phyloP scores from a whole-genome alignment of 805 yeast species.

The Metschnikowia borealis region DNA sequence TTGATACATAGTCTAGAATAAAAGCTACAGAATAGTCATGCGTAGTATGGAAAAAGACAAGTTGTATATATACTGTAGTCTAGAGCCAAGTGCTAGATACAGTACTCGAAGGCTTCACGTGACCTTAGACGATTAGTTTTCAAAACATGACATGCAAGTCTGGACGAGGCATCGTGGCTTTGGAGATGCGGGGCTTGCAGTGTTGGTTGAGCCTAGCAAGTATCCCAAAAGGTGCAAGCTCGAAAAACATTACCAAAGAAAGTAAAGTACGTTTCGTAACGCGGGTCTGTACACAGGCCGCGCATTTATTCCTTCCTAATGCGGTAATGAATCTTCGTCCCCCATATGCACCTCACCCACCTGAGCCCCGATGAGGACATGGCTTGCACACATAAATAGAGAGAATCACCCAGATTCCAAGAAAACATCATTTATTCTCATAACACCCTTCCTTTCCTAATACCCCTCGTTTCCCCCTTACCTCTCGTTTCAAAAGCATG shows the following conservation, averaged over 20 bases:
- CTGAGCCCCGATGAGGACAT: not conserved
- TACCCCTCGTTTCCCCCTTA: not conserved
- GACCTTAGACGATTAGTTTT: no score
- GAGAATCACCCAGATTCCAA: not conserved
- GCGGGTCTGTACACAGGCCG: not conserved
- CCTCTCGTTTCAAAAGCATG: not conserved
- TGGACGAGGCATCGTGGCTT: not conserved
- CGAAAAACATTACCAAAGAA: not conserved
- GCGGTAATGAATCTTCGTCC: not conserved
- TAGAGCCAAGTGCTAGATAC: no score
- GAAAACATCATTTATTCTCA: not conserved
- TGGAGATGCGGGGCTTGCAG: not conserved
- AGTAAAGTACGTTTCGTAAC: not conserved
- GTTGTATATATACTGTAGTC: no score
- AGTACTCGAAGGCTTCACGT: no score
- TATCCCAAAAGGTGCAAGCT: not conserved
- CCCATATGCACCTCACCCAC: not conserved
- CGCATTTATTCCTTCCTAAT: not conserved
- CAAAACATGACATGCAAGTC: not conserved
- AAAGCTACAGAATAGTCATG: not conserved
- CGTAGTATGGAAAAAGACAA: not conserved
- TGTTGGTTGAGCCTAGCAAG: not conserved
- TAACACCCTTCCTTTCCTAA: not conserved
- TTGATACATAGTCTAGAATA: not conserved
- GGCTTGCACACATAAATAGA: not conserved